Base-by-base conservation (phyloP, 352 stramenopile species). In the Thraustochytrium aureum region DNA sequence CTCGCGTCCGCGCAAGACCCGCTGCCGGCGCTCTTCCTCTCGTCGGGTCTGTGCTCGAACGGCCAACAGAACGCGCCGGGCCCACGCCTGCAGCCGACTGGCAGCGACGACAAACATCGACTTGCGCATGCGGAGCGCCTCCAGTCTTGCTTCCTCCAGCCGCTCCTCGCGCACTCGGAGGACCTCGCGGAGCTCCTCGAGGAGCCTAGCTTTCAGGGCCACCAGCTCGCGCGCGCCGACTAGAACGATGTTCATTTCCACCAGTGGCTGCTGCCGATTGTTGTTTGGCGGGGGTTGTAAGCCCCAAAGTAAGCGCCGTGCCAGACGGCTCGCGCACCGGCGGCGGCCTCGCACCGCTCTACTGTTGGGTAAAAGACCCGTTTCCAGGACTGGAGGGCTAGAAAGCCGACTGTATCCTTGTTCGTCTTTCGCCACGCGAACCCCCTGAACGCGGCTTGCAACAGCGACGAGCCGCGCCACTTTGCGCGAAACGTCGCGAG, bases 241-340 rank as follows among this genome's bases (percentile, higher is more conserved):
- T 22, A 79, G 52, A 10, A 79, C 69, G 7, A 79, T 67, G 0
- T 64, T 3, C 12, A 79, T n/a, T 52, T 79, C 69, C 20, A 43
- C 50, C 50, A 79, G 0, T 4, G 69, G 50, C 50, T 26, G 10
- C 0, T n/a, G 26, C 32, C 30, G 69, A 0, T 22, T 10, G 26
- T 39, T 47, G 5, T 47, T 22, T 5, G 33, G 14, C 38, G 10
- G 50, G 37, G 45, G 30, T 22, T 32, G 33, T 3, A 5, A 6
- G 39, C 17, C 20, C 50, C n/a, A 5, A 67, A 5, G 2, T 32
- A 30, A 22, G 59, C 69, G 17, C 47, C 30, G 5, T 39, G 69
- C 0, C 26, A 79, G 6, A 56, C 52, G 1, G 26, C 50, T 0
- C 38, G 50, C 56, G 69, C 30, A 3, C 47, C 17, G 0, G 2